Percentiles rank a stretch among this genome's conserved stretches.
Conservation (phyloP, 2,329 filamentous ascomycete genomes). For the Tolypocladium paradoxum region DNA sequence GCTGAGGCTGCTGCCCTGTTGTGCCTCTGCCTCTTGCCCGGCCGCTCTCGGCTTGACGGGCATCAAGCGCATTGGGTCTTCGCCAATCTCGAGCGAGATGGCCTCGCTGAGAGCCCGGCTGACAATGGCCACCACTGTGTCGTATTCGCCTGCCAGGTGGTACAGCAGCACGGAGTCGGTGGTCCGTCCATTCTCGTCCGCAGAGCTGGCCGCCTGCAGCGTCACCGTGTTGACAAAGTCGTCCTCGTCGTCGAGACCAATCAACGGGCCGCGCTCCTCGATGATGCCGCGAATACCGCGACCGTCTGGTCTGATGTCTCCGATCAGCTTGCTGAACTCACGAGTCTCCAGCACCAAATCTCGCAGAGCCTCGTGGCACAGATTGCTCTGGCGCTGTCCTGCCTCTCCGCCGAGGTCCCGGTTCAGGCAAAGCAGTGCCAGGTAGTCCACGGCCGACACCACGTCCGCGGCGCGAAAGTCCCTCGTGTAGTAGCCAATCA, state of each 20-base stretch:
- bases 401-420: slow-evolving; percentile 65
- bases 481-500: slow-evolving; percentile 89
- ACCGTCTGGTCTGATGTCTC: slow-evolving; percentile 81
- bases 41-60: slow-evolving; percentile 63
- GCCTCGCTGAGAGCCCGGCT: slow-evolving; percentile 86
- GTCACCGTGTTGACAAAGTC: slow-evolving; percentile 91
- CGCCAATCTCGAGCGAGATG: slow-evolving; percentile 74
- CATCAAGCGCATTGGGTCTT: slow-evolving; percentile 66
- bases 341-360: slow-evolving; percentile 94
- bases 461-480: slow-evolving; percentile 90
- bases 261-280: slow-evolving; percentile 71
- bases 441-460: slow-evolving; percentile 85
- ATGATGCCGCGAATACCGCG: slow-evolving; percentile 77
- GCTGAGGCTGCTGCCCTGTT: slow-evolving; percentile 45
- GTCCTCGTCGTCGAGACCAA: slow-evolving; percentile 67
- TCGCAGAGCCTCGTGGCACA: slow-evolving; percentile 86
- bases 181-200: slow-evolving; percentile 85
- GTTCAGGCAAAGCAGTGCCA: slow-evolving; percentile 85
- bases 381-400: slow-evolving; percentile 63
- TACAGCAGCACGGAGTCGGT: slow-evolving; percentile 92
- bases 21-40: slow-evolving; percentile 23
- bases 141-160: slow-evolving; percentile 89
- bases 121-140: slow-evolving; percentile 83
- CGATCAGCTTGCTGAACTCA: slow-evolving; percentile 87
- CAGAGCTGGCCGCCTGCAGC: slow-evolving; percentile 79